phyloP scores from a whole-genome alignment of 1,284 basidiomycete genomes.

The Ceratobasidium sp. region DNA sequence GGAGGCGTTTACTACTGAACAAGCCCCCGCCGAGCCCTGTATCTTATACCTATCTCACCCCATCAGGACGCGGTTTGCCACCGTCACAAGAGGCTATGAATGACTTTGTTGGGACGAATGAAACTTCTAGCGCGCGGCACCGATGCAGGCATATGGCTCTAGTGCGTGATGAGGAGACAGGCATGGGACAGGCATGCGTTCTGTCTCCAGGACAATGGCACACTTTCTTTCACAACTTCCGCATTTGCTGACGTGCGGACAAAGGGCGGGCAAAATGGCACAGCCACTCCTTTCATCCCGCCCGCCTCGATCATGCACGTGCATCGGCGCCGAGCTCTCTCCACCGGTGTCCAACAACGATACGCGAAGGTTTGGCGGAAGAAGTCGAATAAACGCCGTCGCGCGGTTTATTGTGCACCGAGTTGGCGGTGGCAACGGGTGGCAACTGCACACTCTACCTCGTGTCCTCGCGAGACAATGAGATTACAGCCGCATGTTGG shows the following conservation, averaged over 20 bases:
- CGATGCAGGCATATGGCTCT: not conserved
- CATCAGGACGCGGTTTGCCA: conserved; percentile 1
- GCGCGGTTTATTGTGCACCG: not conserved
- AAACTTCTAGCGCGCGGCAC: conserved; percentile 9
- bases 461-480: too few relatives aligned
- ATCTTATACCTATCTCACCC: conserved; percentile 19
- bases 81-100: conserved; percentile 1
- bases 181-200: conserved; percentile 7
- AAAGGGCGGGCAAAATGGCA: conserved; percentile 27
- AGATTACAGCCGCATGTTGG: too few relatives aligned
- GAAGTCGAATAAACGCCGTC: not conserved
- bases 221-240: conserved; percentile 13
- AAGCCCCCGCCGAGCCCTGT: not conserved
- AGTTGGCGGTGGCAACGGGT: too few relatives aligned
- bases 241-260: not conserved
- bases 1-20: conserved; percentile 4
- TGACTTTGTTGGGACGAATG: conserved; percentile 28
- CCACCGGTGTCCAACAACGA: not conserved
- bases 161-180: not conserved
- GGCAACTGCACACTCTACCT: too few relatives aligned
- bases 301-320: conserved; percentile 1
- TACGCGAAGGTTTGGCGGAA: not conserved
- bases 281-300: conserved; percentile 39
- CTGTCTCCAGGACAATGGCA: conserved; percentile 33
- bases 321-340: not conserved